Conservation (phyloP, 805 yeast genomes). For the Kodamaea hsintzibuensis region DNA sequence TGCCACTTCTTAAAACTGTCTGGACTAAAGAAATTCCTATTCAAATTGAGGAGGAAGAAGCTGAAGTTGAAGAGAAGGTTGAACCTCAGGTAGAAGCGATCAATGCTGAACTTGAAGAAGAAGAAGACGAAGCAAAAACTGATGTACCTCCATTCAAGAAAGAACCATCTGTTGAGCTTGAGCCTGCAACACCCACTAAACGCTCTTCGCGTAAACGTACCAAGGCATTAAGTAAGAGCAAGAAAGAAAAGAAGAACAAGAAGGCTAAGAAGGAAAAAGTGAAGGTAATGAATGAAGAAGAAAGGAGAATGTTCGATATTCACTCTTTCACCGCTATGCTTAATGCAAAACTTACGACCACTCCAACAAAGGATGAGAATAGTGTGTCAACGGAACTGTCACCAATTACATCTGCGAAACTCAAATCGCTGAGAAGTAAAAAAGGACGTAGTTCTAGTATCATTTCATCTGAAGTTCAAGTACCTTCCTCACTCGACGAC, state of each 20-base stretch:
- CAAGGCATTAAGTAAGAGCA: not conserved
- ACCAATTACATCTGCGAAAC: not conserved
- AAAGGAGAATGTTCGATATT: slow-evolving; percentile 19
- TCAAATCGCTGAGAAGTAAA: not conserved
- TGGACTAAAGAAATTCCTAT: slow-evolving; percentile 14
- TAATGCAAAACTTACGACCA: slow-evolving; percentile 19
- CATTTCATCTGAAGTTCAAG: slow-evolving; percentile 3
- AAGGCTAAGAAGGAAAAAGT: slow-evolving; percentile 4
- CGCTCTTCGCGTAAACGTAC: not conserved
- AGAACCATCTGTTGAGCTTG: not conserved
- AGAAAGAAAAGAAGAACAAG: not conserved
- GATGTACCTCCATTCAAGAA: not conserved
- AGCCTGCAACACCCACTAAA: not conserved
- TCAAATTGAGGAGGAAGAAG: not conserved
- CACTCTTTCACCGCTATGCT: slow-evolving; percentile 29
- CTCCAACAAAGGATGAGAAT: slow-evolving; percentile 10
- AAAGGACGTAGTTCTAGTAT: not conserved
- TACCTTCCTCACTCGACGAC: slow-evolving; percentile 12
- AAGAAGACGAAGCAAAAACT: not conserved
- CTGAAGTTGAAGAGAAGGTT: not conserved
- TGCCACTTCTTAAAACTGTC: slow-evolving; percentile 21
- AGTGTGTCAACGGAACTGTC: not conserved
- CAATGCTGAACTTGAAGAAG: not conserved
- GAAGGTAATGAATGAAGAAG: slow-evolving; percentile 5
- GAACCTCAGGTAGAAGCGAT: not conserved